phyloP scores from a whole-genome alignment of 441 rosid species.

The Theobroma grandiflorum region DNA sequence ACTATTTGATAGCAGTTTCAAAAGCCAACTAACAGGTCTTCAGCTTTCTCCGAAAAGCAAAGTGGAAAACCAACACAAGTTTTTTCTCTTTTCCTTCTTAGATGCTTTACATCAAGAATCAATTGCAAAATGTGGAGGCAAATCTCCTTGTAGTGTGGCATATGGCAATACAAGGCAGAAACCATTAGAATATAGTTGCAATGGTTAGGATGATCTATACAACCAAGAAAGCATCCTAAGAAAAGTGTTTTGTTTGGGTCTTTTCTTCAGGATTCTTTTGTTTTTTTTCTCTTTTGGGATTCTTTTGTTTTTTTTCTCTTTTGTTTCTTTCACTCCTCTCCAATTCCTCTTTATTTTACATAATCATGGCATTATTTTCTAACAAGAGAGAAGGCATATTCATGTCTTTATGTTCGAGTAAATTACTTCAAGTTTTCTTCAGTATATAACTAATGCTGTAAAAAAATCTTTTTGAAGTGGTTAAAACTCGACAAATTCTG shows the following conservation, averaged over 20 bases:
- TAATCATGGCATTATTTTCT: not conserved
- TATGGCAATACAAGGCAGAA: not conserved
- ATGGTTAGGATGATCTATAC: not conserved
- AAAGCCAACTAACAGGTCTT: not conserved
- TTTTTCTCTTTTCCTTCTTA: not conserved
- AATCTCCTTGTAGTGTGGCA: not conserved
- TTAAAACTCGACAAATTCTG: not conserved
- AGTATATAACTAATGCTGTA: not conserved
- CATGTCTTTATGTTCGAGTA: not conserved
- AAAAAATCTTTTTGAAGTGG: not conserved
- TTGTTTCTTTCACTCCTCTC: not conserved
- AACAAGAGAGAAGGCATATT: no score
- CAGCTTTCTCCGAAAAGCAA: not conserved
- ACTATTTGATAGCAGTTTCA: not conserved
- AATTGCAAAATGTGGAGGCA: not conserved
- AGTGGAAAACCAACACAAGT: not conserved
- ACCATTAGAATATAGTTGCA: not conserved
- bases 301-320: not conserved
- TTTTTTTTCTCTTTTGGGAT: not conserved
- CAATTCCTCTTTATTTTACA: not conserved
- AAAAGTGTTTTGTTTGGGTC: not conserved
- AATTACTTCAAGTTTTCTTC: not conserved
- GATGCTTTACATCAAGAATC: not conserved
- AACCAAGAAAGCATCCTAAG: conserved; percentile 9
- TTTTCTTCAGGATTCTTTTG: not conserved